A percentile compares a stretch with the other conserved stretches of the same genome.
Conservation (phyloP, 2,329 filamentous ascomycete species). For the Lojkania enalia region DNA sequence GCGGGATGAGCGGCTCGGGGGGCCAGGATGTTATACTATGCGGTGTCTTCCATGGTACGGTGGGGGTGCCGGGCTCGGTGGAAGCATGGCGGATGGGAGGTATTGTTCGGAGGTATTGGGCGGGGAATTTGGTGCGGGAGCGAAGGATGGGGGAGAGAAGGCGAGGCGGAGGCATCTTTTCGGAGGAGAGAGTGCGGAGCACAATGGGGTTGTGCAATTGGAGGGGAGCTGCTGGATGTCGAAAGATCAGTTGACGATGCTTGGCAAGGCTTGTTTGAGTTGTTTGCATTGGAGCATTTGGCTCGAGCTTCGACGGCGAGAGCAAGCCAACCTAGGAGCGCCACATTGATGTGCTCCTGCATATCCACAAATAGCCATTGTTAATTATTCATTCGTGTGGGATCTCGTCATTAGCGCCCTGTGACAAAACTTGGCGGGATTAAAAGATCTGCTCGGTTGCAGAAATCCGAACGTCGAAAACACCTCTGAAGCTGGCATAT, state of each 20-base stretch:
- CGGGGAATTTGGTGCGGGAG: slow-evolving; percentile 22
- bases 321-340: no score
- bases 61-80: slow-evolving; percentile 25
- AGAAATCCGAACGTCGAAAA: no score
- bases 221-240: slow-evolving; percentile 18
- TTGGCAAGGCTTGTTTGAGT: no score
- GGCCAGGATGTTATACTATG: slow-evolving; percentile 41
- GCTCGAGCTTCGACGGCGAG: no score
- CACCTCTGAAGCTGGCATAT: no score
- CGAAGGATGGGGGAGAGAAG: slow-evolving; percentile 27
- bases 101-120: slow-evolving; percentile 29
- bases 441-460: no score
- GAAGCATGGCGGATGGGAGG: slow-evolving; percentile 27
- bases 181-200: not conserved
- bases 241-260: slow-evolving; percentile 1
- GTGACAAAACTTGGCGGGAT: no score
- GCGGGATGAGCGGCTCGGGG: slow-evolving; percentile 41
- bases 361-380: no score
- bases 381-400: no score
- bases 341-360: no score
- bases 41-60: slow-evolving; percentile 44
- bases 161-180: slow-evolving; percentile 35
- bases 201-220: slow-evolving; percentile 43
- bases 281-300: no score
- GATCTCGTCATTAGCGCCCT: no score